Conservation (phyloP, 1,284 basidiomycete species). For the Leccinum pachyderme region DNA sequence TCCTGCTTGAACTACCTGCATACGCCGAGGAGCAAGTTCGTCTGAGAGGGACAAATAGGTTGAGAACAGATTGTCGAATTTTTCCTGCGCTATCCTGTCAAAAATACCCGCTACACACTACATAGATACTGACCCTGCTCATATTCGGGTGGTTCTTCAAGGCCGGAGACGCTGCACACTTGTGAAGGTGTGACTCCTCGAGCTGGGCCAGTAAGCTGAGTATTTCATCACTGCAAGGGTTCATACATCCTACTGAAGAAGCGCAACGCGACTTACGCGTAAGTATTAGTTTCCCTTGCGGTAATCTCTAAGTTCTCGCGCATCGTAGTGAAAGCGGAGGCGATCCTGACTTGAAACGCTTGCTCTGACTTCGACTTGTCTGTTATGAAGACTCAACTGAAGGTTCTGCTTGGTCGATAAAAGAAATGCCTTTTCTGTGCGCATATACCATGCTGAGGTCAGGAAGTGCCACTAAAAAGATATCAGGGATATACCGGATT, state of each 20-base stretch:
- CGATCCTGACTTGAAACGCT: conserved; percentile 23
- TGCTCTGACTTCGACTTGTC: conserved; percentile 19
- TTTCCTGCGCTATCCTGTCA: conserved; percentile 32
- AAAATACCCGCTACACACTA: background rate
- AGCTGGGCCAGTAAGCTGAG: conserved; percentile 22
- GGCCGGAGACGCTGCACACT: conserved; percentile 7
- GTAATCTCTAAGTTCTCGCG: conserved; percentile 16
- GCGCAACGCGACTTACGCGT: conserved; percentile 26
- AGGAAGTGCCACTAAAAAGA: conserved; percentile 3
- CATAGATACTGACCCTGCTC: conserved; percentile 21
- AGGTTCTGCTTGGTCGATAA: background rate
- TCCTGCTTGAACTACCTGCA: conserved; percentile 35
- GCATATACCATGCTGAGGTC: background rate
- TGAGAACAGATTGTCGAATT: conserved; percentile 31
- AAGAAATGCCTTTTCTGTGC: conserved; percentile 17
- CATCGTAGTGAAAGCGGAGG: conserved; percentile 16
- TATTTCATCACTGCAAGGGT: conserved; percentile 23
- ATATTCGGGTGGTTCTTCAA: conserved; percentile 8
- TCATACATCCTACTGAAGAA: background rate
- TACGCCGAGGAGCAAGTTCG: conserved; percentile 37
- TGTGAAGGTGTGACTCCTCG: conserved; percentile 23
- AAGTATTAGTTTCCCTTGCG: conserved; percentile 19
- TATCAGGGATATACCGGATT: conserved; percentile 15
- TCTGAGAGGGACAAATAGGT: conserved; percentile 35
- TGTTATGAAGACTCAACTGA: conserved; percentile 1